Evolutionary conservation across 768 basidiomycete genomes (phyloP), one percentile per base, ranked within the genome.

Genomic region (Boletus rufocinnamomeus): DNA sequence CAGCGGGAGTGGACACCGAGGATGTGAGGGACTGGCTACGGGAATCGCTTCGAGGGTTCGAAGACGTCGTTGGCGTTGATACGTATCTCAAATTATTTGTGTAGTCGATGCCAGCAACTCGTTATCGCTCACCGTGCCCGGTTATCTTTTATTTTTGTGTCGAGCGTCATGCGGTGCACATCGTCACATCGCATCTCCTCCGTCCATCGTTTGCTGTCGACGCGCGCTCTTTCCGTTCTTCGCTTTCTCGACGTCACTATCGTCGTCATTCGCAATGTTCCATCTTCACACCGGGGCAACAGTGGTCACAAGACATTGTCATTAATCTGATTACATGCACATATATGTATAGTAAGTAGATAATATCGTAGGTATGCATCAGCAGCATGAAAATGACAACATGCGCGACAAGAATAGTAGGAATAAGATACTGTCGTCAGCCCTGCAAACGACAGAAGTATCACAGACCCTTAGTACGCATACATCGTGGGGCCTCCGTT

Each of bases 1-100:
- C 86, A 13, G 92, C 91, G 10, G 94, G 85, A 19, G 78, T 75
- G 64, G 89, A 91, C 66, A 86, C 90, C 38, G 92, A 95, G 74
- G 75, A 76, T 40, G 89, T 93, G 19, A 85, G 82, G 70, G 63
- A 67, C 17, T 95, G 91, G 90, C 71, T 97, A 23, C 79, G 78
- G 57, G 77, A 78, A 10, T 78, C 79, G 1, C 73, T 95, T 56
- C 60, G 57, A 32, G 77, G 74, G 4, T 62, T 91, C 17, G 79
- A 85, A 68, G 68, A 73, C 41, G 69, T 84, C 16, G 66, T 91
- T 55, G 90, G 91, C 19, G 62, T 64, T 49, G 89, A 92, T 65
- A 78, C 84, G 7, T 91, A 86, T 73, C 76, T 78, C 57, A 82
- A 82, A 63, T 80, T 82, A 4, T 91, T 92, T 71, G 70, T 76